phyloP scores from a whole-genome alignment of 139 green algal species.

The Chlorella sp. region DNA sequence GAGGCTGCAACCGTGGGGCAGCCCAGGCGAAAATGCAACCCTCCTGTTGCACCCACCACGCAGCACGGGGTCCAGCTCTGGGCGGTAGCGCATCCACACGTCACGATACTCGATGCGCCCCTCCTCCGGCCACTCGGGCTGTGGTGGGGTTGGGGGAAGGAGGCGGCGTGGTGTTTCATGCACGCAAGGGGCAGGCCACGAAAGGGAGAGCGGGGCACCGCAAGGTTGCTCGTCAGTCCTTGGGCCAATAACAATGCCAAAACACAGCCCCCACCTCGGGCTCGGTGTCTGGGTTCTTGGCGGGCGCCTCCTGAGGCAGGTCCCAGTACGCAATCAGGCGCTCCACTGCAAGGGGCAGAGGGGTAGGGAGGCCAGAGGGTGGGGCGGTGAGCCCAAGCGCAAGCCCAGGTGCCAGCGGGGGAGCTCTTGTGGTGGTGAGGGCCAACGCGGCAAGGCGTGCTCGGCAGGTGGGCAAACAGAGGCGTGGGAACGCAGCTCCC shows the following conservation, averaged over 20 bases:
- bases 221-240: too few species aligned
- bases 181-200: too few species aligned
- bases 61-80: slow-evolving; percentile 85
- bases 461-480: background rate
- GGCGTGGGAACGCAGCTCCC: background rate
- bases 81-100: slow-evolving; percentile 88
- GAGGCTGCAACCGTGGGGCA: background rate
- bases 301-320: slow-evolving; percentile 55
- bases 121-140: slow-evolving; percentile 60
- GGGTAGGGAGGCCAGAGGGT: too few species aligned
- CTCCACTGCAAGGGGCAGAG: slow-evolving; percentile 68
- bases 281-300: slow-evolving; percentile 12
- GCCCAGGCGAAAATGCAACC: background rate
- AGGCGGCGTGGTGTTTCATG: too few species aligned
- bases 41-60: slow-evolving; percentile 24
- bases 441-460: too few species aligned
- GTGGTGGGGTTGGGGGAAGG: too few species aligned
- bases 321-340: slow-evolving; percentile 81
- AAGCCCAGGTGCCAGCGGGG: too few species aligned
- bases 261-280: background rate
- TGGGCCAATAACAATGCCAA: too few species aligned
- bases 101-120: slow-evolving; percentile 69
- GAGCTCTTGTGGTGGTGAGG: too few species aligned
- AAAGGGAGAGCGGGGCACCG: too few species aligned
- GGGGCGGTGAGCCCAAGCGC: background rate